A percentile compares a stretch with the other conserved stretches of the same genome.
Conservation (phyloP, 1,284 basidiomycete species). For the Farysia itapuensis region DNA sequence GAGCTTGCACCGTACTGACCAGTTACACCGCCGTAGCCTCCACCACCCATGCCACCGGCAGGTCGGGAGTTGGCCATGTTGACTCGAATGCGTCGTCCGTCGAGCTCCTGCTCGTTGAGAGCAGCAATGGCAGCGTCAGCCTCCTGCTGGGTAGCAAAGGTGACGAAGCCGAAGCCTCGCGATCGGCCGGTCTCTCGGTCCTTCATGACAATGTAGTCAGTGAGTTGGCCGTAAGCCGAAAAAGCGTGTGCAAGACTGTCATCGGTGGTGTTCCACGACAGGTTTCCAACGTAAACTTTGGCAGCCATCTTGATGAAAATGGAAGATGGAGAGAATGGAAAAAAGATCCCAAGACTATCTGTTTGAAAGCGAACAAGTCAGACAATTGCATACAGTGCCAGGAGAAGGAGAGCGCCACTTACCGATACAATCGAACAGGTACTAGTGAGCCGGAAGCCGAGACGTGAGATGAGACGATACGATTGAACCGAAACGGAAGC, state of each 20-base stretch:
- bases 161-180: constrained; percentile 86
- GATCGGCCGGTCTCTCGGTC: constrained; percentile 95
- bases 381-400: not conserved
- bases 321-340: constrained; percentile 13
- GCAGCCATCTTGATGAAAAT: constrained; percentile 49
- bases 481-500: constrained; percentile 31
- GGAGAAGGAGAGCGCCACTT: too few species aligned
- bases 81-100: constrained; percentile 84
- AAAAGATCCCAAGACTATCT: constrained; percentile 35
- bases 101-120: constrained; percentile 89
- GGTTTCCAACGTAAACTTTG: constrained; percentile 60
- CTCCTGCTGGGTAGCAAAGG: constrained; percentile 64
- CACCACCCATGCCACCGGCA: constrained; percentile 58
- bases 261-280: constrained; percentile 60
- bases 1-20: constrained; percentile 57
- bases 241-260: constrained; percentile 58
- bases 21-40: constrained; percentile 53
- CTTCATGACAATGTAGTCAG: constrained; percentile 75
- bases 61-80: constrained; percentile 87
- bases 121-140: constrained; percentile 76
- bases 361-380: constrained; percentile 2
- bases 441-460: constrained; percentile 6
- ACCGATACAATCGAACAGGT: constrained; percentile 46
- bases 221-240: constrained; percentile 56
- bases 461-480: constrained; percentile 23